These are phyloP conservation scores for Backusella psychrophila DNA, from an alignment of 192 early-diverging fungal species.

Conservation along the genomic window DNA sequence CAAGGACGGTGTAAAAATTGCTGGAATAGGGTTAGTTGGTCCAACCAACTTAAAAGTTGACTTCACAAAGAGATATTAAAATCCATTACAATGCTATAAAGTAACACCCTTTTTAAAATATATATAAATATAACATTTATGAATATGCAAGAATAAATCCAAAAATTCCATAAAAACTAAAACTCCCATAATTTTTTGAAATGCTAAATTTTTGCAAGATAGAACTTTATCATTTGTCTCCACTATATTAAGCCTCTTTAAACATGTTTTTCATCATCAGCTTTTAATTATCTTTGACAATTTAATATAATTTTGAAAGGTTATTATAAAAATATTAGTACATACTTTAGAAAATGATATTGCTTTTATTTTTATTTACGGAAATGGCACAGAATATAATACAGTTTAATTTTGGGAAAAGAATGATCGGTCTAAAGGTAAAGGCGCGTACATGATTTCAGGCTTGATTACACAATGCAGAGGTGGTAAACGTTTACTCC, in stretches of 20 bases:
- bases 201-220: no score
- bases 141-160: neutral
- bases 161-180: neutral
- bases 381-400: neutral
- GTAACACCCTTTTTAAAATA: no score
- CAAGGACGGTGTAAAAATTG: neutral
- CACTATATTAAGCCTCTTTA: no score
- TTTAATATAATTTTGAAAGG: no score
- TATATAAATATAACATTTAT: neutral
- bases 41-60: neutral
- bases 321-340: no score
- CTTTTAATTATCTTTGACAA: no score
- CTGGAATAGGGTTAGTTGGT: neutral
- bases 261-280: no score
- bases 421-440: slow-evolving; percentile 6
- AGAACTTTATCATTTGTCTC: no score
- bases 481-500: slow-evolving; percentile 1
- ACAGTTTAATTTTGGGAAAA: slow-evolving; percentile 7
- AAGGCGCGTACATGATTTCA: neutral
- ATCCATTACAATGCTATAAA: neutral
- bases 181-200: no score
- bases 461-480: neutral
- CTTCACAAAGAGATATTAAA: neutral
- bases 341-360: neutral
- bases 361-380: neutral